These are phyloP conservation scores for Saksenaea oblongispora DNA, from an alignment of 371 early-diverging fungal genomes.

Conservation along the genomic window DNA sequence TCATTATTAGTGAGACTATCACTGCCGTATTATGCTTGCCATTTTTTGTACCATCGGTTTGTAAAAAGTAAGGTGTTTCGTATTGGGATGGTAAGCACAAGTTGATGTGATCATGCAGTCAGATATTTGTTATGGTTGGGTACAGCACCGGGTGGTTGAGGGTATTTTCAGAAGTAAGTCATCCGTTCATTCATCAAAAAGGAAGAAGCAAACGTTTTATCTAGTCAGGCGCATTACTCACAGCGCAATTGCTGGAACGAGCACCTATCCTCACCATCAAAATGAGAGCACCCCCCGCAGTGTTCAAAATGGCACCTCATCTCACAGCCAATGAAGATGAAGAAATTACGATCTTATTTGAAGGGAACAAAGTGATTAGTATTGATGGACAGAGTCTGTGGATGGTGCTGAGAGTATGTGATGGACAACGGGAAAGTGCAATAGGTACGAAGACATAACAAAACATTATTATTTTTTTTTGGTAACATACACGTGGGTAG, in stretches of 20 bases:
- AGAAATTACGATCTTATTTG: constrained; percentile 59
- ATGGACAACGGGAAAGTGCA: constrained; percentile 41
- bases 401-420: constrained; percentile 60
- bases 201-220: not conserved
- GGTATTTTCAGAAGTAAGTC: constrained; percentile 58
- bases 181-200: not conserved
- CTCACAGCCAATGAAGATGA: constrained; percentile 50
- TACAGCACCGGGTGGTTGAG: constrained; percentile 65
- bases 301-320: constrained; percentile 25
- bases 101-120: constrained; percentile 29
- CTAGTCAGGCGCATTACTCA: constrained; percentile 55
- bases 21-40: constrained; percentile 59
- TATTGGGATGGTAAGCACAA: not conserved
- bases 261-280: constrained; percentile 54
- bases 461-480: not conserved
- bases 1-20: constrained; percentile 48
- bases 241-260: constrained; percentile 58
- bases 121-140: constrained; percentile 60
- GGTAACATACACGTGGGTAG: constrained; percentile 8
- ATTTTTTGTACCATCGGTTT: constrained; percentile 56
- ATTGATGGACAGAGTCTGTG: constrained; percentile 66
- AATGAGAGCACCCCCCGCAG: constrained; percentile 50
- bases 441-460: constrained; percentile 16
- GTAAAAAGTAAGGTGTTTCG: constrained; percentile 41
- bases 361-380: constrained; percentile 54